phyloP scores from a whole-genome alignment of 768 basidiomycete species.

The Tulasnella calospora region DNA sequence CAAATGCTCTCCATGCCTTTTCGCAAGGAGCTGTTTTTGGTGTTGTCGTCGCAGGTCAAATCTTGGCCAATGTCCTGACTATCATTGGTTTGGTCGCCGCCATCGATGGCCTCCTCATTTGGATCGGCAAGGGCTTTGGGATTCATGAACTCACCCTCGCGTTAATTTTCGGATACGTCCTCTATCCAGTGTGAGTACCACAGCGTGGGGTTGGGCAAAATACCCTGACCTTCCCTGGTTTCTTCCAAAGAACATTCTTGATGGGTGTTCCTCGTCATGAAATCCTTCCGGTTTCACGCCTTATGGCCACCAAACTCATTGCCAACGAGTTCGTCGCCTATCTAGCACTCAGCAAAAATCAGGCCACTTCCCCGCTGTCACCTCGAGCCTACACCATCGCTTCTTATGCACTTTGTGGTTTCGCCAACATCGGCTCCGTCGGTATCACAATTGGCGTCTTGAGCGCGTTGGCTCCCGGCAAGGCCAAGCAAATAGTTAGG shows the following conservation, averaged over 20 bases:
- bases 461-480: conserved; percentile 61
- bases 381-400: conserved; percentile 75
- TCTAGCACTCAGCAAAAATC: conserved; percentile 45
- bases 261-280: conserved; percentile 70
- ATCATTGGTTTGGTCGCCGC: conserved; percentile 75
- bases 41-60: conserved; percentile 79
- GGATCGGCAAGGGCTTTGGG: conserved; percentile 82
- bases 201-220: conserved; percentile 39
- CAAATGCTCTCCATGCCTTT: conserved; percentile 76
- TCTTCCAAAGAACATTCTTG: conserved; percentile 14
- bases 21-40: conserved; percentile 80
- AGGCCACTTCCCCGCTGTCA: conserved; percentile 54
- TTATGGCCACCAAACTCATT: conserved; percentile 81
- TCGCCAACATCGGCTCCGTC: conserved; percentile 79
- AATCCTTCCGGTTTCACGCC: conserved; percentile 71
- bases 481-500: conserved; percentile 63
- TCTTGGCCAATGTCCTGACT: conserved; percentile 70
- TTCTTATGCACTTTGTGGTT: conserved; percentile 85
- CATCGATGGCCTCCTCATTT: conserved; percentile 81
- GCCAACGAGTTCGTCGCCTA: conserved; percentile 87
- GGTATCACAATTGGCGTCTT: conserved; percentile 84
- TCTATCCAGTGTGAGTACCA: conserved; percentile 59
- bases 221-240: neutral
- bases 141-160: conserved; percentile 78
- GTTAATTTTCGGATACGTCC: conserved; percentile 78